Percentiles rank a stretch among this genome's conserved stretches.
Evolutionary conservation across 2,329 filamentous ascomycete genomes (phyloP).

Genomic region (Aspergillus sojae): DNA sequence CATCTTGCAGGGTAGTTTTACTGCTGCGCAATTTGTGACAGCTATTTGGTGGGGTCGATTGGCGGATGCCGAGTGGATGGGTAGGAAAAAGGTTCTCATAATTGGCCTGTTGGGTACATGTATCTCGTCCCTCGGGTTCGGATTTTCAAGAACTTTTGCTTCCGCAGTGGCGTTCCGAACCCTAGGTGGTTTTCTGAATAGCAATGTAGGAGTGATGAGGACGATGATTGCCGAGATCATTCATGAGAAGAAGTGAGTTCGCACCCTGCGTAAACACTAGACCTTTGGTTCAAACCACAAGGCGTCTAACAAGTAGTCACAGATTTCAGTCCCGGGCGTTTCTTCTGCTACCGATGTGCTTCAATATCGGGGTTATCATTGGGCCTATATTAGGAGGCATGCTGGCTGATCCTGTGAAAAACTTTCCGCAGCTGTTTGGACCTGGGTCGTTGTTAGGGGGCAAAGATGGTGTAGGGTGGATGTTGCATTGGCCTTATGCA

Average conservation of each 20-base stretch:
- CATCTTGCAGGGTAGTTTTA: conserved; percentile 76
- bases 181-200: conserved; percentile 69
- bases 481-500: conserved; percentile 67
- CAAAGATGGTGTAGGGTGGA: conserved; percentile 63
- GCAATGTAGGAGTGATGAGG: conserved; percentile 73
- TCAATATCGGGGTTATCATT: conserved; percentile 67
- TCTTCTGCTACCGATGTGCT: conserved; percentile 66
- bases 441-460: conserved; percentile 60
- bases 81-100: conserved; percentile 76
- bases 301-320: background rate
- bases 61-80: conserved; percentile 65
- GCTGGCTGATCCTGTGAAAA: conserved; percentile 66
- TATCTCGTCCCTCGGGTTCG: conserved; percentile 68
- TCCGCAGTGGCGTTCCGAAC: conserved; percentile 66
- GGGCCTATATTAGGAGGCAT: conserved; percentile 65
- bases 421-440: conserved; percentile 66
- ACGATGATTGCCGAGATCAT: conserved; percentile 75
- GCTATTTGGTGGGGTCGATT: conserved; percentile 81
- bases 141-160: conserved; percentile 66
- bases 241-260: conserved; percentile 63
- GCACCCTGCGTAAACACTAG: too few relatives aligned
- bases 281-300: background rate
- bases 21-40: conserved; percentile 78
- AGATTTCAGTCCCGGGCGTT: conserved; percentile 58
- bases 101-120: conserved; percentile 74